Conservation (phyloP, 805 yeast species). For the Wickerhamiella hasegawae region DNA sequence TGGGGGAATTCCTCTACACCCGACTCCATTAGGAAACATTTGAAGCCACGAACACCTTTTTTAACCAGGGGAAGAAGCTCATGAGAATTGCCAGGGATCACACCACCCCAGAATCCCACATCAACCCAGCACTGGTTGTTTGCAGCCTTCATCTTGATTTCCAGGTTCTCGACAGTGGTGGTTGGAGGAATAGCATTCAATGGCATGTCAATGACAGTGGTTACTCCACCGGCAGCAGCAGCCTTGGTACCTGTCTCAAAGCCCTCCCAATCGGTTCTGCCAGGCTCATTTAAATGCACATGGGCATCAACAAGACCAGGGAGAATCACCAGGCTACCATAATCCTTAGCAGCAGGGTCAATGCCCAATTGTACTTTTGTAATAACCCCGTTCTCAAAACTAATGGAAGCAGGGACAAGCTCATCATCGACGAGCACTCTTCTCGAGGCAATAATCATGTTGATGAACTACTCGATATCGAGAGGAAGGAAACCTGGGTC, state of each 20-base stretch:
- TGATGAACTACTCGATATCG: no score
- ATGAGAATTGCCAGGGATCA: conserved; percentile 60
- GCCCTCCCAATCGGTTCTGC: conserved; percentile 98
- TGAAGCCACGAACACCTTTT: conserved; percentile 87
- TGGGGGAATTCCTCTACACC: conserved; percentile 97
- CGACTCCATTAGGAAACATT: conserved; percentile 80
- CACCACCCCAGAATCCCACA: conserved; percentile 93
- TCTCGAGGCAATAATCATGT: conserved; percentile 8
- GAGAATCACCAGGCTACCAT: conserved; percentile 48
- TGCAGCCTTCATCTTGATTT: conserved; percentile 65
- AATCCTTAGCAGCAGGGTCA: conserved; percentile 28
- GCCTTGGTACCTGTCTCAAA: conserved; percentile 92
- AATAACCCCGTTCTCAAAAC: conserved; percentile 37
- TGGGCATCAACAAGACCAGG: conserved; percentile 93
- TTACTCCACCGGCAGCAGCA: conserved; percentile 92
- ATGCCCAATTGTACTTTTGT: conserved; percentile 26
- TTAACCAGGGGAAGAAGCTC: conserved; percentile 60
- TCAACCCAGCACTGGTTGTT: conserved; percentile 77
- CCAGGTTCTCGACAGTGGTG: conserved; percentile 62
- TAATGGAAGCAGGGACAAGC: conserved; percentile 17
- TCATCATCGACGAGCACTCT: conserved; percentile 13
- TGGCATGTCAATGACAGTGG: conserved; percentile 94
- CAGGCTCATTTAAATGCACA: conserved; percentile 91
- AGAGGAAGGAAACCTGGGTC: no score
- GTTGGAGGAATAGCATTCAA: conserved; percentile 93